Percentiles rank a stretch among this genome's conserved stretches.
phyloP scores from a whole-genome alignment of 768 basidiomycete species.

The Boletus coccyginus region DNA sequence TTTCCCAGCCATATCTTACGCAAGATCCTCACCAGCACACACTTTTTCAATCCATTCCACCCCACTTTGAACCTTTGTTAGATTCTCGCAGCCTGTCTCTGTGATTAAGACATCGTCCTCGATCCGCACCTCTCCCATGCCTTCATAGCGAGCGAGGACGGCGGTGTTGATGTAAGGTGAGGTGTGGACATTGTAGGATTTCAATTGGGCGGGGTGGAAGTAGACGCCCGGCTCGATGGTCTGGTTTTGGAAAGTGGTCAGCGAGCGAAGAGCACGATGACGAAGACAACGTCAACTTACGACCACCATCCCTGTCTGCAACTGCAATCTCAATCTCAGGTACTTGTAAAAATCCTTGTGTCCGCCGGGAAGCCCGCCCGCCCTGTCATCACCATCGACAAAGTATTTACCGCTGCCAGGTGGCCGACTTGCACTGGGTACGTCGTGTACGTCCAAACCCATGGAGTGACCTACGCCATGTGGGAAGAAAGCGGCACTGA shows the following conservation, averaged over 20 bases:
- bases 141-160: slow-evolving; percentile 50
- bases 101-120: slow-evolving; percentile 90
- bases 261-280: neutral
- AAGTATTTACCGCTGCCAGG: slow-evolving; percentile 44
- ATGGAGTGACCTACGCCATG: slow-evolving; percentile 91
- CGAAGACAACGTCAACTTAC: slow-evolving; percentile 43
- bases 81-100: slow-evolving; percentile 69
- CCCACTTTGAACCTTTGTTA: slow-evolving; percentile 84
- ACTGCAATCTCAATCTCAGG: slow-evolving; percentile 71
- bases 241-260: slow-evolving; percentile 33
- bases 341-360: slow-evolving; percentile 75
- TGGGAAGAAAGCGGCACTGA: slow-evolving; percentile 88
- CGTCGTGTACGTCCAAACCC: slow-evolving; percentile 94
- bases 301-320: slow-evolving; percentile 82
- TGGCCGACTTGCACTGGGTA: slow-evolving; percentile 78
- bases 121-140: slow-evolving; percentile 89
- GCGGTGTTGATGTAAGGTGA: slow-evolving; percentile 41
- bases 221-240: slow-evolving; percentile 92
- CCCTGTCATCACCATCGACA: slow-evolving; percentile 77
- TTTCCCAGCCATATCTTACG: slow-evolving; percentile 13
- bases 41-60: slow-evolving; percentile 79
- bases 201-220: slow-evolving; percentile 78
- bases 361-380: slow-evolving; percentile 56
- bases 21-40: slow-evolving; percentile 58
- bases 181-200: slow-evolving; percentile 57